Conservation (phyloP, 2,329 filamentous ascomycete species). For the Chaetomium sp. region DNA sequence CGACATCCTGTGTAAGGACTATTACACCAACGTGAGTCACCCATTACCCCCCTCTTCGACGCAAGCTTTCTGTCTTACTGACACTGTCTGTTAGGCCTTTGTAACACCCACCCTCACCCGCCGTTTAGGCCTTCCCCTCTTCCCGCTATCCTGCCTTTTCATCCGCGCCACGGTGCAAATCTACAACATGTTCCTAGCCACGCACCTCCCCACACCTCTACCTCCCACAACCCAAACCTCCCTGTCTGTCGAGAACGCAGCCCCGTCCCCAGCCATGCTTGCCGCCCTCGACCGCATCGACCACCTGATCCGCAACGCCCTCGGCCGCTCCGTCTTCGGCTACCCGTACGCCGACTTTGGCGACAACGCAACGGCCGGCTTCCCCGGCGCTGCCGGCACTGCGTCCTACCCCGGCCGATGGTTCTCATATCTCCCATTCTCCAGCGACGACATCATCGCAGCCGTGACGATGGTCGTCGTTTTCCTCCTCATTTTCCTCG, state of each 20-base stretch:
- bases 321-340: constrained; percentile 67
- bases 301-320: constrained; percentile 66
- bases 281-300: constrained; percentile 77
- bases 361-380: constrained; percentile 12
- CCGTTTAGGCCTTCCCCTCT: constrained; percentile 80
- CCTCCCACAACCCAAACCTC: constrained; percentile 59
- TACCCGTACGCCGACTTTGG: constrained; percentile 34
- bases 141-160: constrained; percentile 90
- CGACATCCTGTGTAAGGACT: constrained; percentile 93
- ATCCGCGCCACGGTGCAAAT: constrained; percentile 92
- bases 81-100: constrained; percentile 57
- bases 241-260: constrained; percentile 55
- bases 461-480: constrained; percentile 77
- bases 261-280: constrained; percentile 61
- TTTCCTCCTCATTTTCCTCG: constrained; percentile 76
- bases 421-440: constrained; percentile 44
- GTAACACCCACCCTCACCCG: constrained; percentile 83
- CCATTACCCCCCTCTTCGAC: not conserved
- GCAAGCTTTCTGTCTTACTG: not conserved
- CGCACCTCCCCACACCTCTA: constrained; percentile 70
- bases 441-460: constrained; percentile 67
- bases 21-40: constrained; percentile 78
- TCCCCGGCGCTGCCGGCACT: not conserved
- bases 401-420: constrained; percentile 29
- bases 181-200: constrained; percentile 95